phyloP scores from a whole-genome alignment of 1,139 yeast species.

The Protomyces arabidopsidicola region DNA sequence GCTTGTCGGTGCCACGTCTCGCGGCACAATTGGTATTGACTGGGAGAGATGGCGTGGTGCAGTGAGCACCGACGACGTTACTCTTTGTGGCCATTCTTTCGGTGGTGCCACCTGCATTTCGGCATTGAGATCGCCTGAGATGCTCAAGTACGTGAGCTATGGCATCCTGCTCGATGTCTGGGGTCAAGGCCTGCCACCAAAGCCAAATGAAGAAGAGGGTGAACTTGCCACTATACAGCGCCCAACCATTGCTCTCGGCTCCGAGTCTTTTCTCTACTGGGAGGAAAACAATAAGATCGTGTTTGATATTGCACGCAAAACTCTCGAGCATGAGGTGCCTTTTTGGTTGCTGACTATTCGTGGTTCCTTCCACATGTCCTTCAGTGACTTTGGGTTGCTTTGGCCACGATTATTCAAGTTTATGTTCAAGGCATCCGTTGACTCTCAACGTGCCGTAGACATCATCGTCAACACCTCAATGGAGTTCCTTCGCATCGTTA shows the following conservation, averaged over 20 bases:
- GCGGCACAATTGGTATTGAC: conserved; percentile 20
- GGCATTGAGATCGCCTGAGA: conserved; percentile 4
- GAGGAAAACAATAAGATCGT: conserved; percentile 20
- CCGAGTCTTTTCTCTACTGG: conserved; percentile 26
- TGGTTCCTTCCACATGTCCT: conserved; percentile 25
- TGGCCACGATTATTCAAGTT: conserved; percentile 19
- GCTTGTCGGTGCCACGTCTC: conserved; percentile 13
- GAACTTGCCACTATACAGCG: conserved; percentile 1
- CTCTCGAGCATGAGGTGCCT: not conserved
- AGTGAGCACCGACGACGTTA: conserved; percentile 1
- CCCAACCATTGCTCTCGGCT: conserved; percentile 12
- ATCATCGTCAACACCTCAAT: conserved; percentile 19
- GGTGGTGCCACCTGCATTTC: conserved; percentile 22
- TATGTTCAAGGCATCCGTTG: conserved; percentile 14
- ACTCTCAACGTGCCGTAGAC: conserved; percentile 26
- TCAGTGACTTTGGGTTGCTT: conserved; percentile 20
- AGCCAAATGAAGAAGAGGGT: conserved; percentile 9
- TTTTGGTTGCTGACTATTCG: conserved; percentile 22
- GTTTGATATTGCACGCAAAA: conserved; percentile 15
- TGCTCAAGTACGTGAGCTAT: conserved; percentile 19
- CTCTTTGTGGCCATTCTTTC: conserved; percentile 18
- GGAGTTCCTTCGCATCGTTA: conserved; percentile 9
- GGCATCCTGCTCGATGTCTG: conserved; percentile 24
- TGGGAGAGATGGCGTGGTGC: conserved; percentile 15
- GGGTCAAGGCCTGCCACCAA: conserved; percentile 21